Evolutionary conservation across 352 stramenopile genomes (phyloP), one percentile per base, ranked within the genome.

Genomic region (Globisporangium alternatum): DNA sequence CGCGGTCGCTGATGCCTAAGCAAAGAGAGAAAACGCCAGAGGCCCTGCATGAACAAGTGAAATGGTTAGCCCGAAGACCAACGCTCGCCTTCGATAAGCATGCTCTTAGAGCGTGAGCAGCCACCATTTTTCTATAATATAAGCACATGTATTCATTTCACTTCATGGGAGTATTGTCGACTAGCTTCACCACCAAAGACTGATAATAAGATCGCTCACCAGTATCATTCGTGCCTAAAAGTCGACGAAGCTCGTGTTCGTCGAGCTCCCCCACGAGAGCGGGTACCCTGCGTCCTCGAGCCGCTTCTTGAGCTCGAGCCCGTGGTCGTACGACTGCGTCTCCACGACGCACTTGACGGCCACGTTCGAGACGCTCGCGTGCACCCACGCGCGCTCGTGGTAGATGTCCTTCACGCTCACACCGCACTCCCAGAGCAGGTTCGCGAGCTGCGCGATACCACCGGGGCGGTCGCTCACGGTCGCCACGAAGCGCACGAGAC

Each of bases 371-470:
- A 99, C 96, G 54, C 88, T 97, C 28, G 90, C 86, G 72, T 98
- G 91, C 37, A 99, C 88, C 89, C 96, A 99, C 21, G 95, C 93
- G 35, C 96, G 91, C 73, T 99, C 95, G 77, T 99, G 96, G 77
- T 98, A 98, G 62, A 99, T 98, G 72, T 99, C 96, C 75, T 98
- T 98, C 45, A 99, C 96, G 59, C 83, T 97, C 51, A 97, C 87
- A 53, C 85, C 85, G 31, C 78, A 85, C 65, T 98, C 86, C 67
- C 78, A 85, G 30, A 99, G 74, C 56, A 98, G 74, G 52, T 83
- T 90, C 10, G 96, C 96, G 3, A 99, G 78, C 62, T 90, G 77
- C 30, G 90, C 88, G 58, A 99, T 98, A 55, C 97, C 96, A 19
- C 93, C 94, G 0, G 95, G 96, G 55, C 97, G 86, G 74, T 99